Evolutionary conservation across 305 asterid genomes (phyloP).

Genomic region (Fraxinus xanthoxyloides): DNA sequence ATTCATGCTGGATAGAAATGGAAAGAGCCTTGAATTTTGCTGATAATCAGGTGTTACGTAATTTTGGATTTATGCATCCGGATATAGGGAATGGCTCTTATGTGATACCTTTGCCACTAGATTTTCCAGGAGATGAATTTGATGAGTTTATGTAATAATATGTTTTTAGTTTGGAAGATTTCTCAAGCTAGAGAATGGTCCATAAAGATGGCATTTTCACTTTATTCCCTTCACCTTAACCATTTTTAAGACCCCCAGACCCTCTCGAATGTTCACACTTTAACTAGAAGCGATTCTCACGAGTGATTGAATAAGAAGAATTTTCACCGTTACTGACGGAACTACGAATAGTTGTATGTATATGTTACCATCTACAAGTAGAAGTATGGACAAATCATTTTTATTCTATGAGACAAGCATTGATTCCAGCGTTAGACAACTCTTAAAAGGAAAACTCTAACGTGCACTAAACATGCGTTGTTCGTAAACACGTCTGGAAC

Average conservation of each 20-base stretch:
- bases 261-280: neutral
- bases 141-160: neutral
- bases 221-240: neutral
- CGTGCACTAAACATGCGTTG: neutral
- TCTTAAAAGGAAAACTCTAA: neutral
- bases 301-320: neutral
- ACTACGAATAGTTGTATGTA: neutral
- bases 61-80: conserved; percentile 56
- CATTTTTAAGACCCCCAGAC: neutral
- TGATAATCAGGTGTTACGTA: conserved; percentile 72
- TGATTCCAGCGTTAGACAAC: neutral
- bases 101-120: conserved; percentile 45
- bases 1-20: conserved; percentile 66
- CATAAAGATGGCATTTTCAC: neutral
- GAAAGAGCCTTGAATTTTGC: conserved; percentile 79
- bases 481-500: neutral
- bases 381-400: neutral
- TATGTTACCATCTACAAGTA: neutral
- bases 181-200: neutral
- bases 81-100: conserved; percentile 38
- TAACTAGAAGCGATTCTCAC: neutral
- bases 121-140: conserved; percentile 28
- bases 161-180: neutral
- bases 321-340: neutral
- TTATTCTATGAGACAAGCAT: neutral